Conservation (phyloP, 116 monocot species). For the Zostera marina region DNA sequence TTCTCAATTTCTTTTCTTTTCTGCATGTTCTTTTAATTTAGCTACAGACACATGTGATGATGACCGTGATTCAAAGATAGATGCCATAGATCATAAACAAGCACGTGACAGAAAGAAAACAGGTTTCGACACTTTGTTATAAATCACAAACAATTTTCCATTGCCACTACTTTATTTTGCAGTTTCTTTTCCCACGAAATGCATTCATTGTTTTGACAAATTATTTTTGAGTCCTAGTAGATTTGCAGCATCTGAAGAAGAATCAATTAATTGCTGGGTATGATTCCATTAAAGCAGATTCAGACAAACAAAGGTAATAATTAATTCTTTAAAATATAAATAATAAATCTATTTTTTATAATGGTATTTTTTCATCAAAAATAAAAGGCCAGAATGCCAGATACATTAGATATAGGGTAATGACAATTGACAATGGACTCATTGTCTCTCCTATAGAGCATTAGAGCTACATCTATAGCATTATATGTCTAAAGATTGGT, state of each 20-base stretch:
- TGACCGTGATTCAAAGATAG: not conserved
- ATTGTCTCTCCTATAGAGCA: too few relatives aligned
- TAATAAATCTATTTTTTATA: not conserved
- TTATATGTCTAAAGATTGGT: too few relatives aligned
- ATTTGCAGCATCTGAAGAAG: slow-evolving; percentile 7
- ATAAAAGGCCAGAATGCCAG: too few relatives aligned
- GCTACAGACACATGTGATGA: not conserved
- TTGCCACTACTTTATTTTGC: not conserved
- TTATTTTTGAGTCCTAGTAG: not conserved
- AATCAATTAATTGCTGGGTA: slow-evolving; percentile 5
- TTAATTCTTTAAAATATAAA: not conserved
- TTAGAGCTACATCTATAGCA: too few relatives aligned
- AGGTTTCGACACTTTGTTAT: not conserved
- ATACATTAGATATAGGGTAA: too few relatives aligned
- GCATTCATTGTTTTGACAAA: not conserved
- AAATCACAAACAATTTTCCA: not conserved
- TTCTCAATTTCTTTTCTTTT: not conserved
- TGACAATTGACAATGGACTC: too few relatives aligned
- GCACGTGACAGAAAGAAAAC: slow-evolving; percentile 2
- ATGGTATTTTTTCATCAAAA: too few relatives aligned
- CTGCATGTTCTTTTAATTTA: not conserved
- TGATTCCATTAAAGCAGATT: slow-evolving; percentile 21
- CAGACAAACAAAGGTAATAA: slow-evolving; percentile 82
- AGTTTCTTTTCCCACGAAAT: not conserved
- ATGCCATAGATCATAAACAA: not conserved